These are phyloP conservation scores for Coemansia sp. DNA, from an alignment of 192 early-diverging fungal species.

Conservation along the genomic window DNA sequence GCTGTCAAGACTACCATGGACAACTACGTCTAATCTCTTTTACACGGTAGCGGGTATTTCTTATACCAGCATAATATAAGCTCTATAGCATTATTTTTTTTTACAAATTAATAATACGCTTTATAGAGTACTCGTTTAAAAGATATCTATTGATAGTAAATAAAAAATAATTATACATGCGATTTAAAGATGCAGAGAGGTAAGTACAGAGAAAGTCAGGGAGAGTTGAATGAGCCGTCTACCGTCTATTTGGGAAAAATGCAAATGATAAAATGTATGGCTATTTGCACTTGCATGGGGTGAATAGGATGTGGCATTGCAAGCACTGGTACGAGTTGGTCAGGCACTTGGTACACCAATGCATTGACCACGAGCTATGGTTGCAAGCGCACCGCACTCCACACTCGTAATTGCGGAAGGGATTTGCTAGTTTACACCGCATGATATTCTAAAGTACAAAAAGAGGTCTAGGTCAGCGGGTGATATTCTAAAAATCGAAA, in stretches of 20 bases:
- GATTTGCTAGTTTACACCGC: constrained; percentile 27
- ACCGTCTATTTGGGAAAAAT: not conserved
- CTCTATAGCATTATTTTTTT: constrained; percentile 3
- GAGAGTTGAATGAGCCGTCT: too few species aligned
- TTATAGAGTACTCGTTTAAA: not conserved
- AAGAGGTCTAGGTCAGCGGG: too few species aligned
- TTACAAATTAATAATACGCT: not conserved
- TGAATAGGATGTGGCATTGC: constrained; percentile 40
- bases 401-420: constrained; percentile 32
- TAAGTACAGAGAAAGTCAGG: not conserved
- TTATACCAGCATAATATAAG: not conserved
- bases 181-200: not conserved
- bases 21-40: constrained; percentile 39
- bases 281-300: constrained; percentile 11
- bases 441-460: not conserved
- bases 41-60: not conserved
- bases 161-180: constrained; percentile 4
- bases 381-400: constrained; percentile 43
- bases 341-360: constrained; percentile 40
- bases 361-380: constrained; percentile 47
- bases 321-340: constrained; percentile 48
- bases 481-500: too few species aligned
- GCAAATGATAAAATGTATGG: not conserved
- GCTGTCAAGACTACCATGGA: constrained; percentile 56
- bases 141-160: not conserved